Evolutionary conservation across 2,329 filamentous ascomycete genomes (phyloP), one percentile per base, ranked within the genome.

Genomic region (Colletotrichum kahawae): DNA sequence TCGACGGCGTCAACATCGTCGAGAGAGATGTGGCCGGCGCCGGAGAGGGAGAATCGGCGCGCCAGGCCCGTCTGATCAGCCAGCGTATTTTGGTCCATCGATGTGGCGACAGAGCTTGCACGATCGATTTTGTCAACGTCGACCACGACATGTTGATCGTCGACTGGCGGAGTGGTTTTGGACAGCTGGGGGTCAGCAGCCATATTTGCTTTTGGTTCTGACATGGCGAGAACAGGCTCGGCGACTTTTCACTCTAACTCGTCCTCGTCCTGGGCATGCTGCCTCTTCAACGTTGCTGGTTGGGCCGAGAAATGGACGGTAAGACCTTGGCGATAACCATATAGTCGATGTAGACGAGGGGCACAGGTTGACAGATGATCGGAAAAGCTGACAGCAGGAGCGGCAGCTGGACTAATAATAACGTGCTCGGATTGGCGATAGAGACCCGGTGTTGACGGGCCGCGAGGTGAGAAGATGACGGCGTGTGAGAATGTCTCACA

Each of bases 1-100:
- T 88, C 82, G 8, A 92, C 90, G 2, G 89, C 84, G 29, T 90
- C 85, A n/a, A 92, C 90, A 81, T 89, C 90, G 76, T 86, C 85
- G 2, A 88, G 83, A 10, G 85, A 87, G 27, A 88, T 79, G 38
- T 83, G 81, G 18, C 82, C 83, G 1, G 82, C 84, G 29, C 81
- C 82, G 2, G 82, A 82, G 6, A 84, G 70, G 2, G 83, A 82
- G 51, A 83, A 75, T 5, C 81, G 79, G 2, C 67, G 77, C 2
- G 74, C 70, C 4, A 77, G 78, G 4, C 27, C 56, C 27, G 67
- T 24, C 9, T 74, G 75, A 33, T 79, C 74, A 4, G 64, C 62
- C 33, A 56, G 77, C 48, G 72, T 67, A 7, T 70, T 67, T 8
- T 76, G 77, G 60, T 82, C 81, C 65, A 81, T 76, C 1, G 80